Evolutionary conservation across 495 filamentous ascomycete genomes (phyloP), one percentile per base, ranked within the genome.

Genomic region (Penicillium crystallinum): DNA sequence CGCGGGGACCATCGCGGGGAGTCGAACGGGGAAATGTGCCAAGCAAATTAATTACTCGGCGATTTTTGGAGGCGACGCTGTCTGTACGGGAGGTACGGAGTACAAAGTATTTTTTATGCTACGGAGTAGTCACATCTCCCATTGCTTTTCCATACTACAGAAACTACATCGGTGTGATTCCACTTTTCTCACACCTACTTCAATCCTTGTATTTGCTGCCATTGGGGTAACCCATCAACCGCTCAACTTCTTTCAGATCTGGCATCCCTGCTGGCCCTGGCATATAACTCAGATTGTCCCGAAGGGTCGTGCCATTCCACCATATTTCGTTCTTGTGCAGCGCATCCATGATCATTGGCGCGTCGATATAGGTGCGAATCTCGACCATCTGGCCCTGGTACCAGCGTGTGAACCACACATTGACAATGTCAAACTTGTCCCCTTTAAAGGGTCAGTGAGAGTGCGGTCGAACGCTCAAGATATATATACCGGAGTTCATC

Each of bases 321-420:
- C 69, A 70, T 18, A 69, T 52, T 52, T 70, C 67, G 21, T 70
- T 70, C 54, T 70, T 68, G 18, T 62, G 54, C 35, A 72, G 52
- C 1, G 57, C 60, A 3, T 70, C 61, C 52, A 57, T 65, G 25
- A 70, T 68, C 17, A 29, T 54, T 7, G 59, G 48, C 22, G 60
- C 53, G 37, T 72, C 69, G 23, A 70, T 66, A 27, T 67, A 72
- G 2, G 67, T 70, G 10, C 69, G 59, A 8, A 69, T 64, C 55
- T 72, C 66, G 15, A 68, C 67, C 63, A 72, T 70, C 35, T 70
- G 69, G 10, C 56, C 54, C 3, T 49, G 37, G 40, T 67, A 12
- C 69, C 69, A 72, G 25, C 62, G 52, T n/a, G 69, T 72, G 19
- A 70, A 60, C 69, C 67, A 72, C 9, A 70, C 67, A 53, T 70